Percentiles rank a stretch among this genome's conserved stretches.
These are phyloP conservation scores for Xylaria venustula DNA, from an alignment of 495 filamentous ascomycete genomes.

Conservation along the genomic window DNA sequence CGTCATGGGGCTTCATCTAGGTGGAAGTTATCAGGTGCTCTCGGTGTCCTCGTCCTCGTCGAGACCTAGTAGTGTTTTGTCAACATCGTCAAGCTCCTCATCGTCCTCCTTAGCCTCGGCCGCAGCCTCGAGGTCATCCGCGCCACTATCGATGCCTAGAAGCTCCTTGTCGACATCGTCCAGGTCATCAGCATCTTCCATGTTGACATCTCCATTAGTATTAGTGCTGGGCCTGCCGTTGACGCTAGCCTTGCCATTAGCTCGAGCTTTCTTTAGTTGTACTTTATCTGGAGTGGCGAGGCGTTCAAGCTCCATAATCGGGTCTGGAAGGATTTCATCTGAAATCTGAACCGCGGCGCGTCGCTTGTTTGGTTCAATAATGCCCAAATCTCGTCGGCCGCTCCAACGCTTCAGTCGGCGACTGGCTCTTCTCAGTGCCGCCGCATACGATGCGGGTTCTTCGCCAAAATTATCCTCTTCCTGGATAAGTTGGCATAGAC, in stretches of 20 bases:
- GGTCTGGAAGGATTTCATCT: slow-evolving; percentile 25
- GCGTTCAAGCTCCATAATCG: slow-evolving; percentile 16
- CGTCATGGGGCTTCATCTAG: neutral
- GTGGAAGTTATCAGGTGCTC: slow-evolving; percentile 14
- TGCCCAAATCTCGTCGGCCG: slow-evolving; percentile 41
- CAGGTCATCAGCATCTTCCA: slow-evolving; percentile 50
- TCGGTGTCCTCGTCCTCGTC: slow-evolving; percentile 38
- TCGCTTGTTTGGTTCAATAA: slow-evolving; percentile 43
- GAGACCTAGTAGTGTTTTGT: slow-evolving; percentile 49
- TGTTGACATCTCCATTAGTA: slow-evolving; percentile 34
- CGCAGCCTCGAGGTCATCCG: slow-evolving; percentile 29
- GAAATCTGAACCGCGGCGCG: slow-evolving; percentile 17
- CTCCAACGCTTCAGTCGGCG: slow-evolving; percentile 75
- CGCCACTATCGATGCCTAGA: slow-evolving; percentile 44
- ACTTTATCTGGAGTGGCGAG: slow-evolving; percentile 14
- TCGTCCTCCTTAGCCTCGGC: slow-evolving; percentile 39
- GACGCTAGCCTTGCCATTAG: slow-evolving; percentile 15
- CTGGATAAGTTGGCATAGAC: slow-evolving; percentile 63
- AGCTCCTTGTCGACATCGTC: slow-evolving; percentile 53
- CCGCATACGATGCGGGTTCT: slow-evolving; percentile 67
- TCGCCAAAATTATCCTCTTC: slow-evolving; percentile 78
- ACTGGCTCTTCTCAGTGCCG: slow-evolving; percentile 65
- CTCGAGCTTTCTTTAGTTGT: slow-evolving; percentile 25
- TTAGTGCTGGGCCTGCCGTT: slow-evolving; percentile 27
- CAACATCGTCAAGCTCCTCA: slow-evolving; percentile 53